phyloP scores from a whole-genome alignment of 805 yeast genomes.

The Torulaspora maleeae region DNA sequence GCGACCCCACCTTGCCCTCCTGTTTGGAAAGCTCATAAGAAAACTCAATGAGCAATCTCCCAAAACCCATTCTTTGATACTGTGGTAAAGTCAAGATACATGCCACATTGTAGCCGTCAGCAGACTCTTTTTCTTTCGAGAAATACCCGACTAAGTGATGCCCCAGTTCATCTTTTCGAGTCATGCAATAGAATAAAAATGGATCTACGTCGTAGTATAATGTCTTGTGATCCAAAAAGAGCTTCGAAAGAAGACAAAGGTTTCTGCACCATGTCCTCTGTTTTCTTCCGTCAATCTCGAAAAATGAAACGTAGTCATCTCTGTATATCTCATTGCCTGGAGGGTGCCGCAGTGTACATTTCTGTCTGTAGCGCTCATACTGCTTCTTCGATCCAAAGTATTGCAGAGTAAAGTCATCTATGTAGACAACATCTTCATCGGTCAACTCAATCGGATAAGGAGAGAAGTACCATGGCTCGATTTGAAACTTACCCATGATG shows the following conservation, averaged over 20 bases:
- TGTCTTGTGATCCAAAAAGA: conserved; percentile 93
- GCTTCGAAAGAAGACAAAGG: conserved; percentile 80
- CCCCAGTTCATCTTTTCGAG: conserved; percentile 80
- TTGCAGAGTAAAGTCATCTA: conserved; percentile 85
- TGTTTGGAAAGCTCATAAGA: conserved; percentile 85
- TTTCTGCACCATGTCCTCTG: conserved; percentile 98
- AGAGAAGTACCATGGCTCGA: conserved; percentile 98
- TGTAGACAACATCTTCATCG: conserved; percentile 83
- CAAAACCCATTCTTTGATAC: conserved; percentile 93
- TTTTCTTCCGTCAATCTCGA: conserved; percentile 94
- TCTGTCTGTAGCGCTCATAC: conserved; percentile 84
- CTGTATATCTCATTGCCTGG: conserved; percentile 98
- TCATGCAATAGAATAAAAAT: conserved; percentile 92
- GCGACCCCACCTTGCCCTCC: conserved; percentile 91
- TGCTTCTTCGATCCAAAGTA: conserved; percentile 87
- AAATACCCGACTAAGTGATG: conserved; percentile 96
- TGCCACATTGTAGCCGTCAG: conserved; percentile 93
- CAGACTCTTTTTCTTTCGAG: conserved; percentile 94
- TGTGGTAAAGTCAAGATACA: conserved; percentile 95
- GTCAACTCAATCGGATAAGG: conserved; percentile 95
- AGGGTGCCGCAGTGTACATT: conserved; percentile 88
- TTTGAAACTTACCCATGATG: conserved; percentile 82
- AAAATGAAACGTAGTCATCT: conserved; percentile 87
- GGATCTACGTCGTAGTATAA: conserved; percentile 98
- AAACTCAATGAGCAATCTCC: conserved; percentile 85